A percentile compares a stretch with the other conserved stretches of the same genome.
Evolutionary conservation across 208 protist genomes (phyloP).

Genomic region (Kentomonas sorsogonicus): DNA sequence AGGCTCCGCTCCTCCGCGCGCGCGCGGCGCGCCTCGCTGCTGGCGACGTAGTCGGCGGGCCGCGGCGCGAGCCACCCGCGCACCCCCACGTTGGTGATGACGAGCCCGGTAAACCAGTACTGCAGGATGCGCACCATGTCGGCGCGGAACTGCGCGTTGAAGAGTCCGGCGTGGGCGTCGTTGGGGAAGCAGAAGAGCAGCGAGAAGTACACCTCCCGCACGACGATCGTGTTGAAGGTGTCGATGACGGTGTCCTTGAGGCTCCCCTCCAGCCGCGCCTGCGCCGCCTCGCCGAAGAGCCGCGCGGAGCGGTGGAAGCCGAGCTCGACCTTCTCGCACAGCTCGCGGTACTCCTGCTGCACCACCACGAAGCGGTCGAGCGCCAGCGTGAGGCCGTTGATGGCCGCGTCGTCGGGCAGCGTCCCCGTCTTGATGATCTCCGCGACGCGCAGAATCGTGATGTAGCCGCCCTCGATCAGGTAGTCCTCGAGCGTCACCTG

Average conservation of each 20-base stretch:
- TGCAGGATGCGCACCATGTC: constrained; percentile 68
- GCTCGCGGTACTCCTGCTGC: constrained; percentile 27
- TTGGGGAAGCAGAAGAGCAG: constrained; percentile 76
- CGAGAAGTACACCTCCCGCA: constrained; percentile 54
- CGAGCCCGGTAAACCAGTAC: constrained; percentile 73
- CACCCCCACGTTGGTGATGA: constrained; percentile 53
- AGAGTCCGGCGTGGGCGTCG: constrained; percentile 61
- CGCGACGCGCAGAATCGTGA: constrained; percentile 7
- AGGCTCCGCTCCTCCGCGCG: too few species aligned
- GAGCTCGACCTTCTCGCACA: constrained; percentile 20
- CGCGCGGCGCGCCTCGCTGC: too few species aligned
- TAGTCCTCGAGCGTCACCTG: constrained; percentile 4
- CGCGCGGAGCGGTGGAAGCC: constrained; percentile 36
- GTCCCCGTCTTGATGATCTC: constrained; percentile 14
- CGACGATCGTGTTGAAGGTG: constrained; percentile 37
- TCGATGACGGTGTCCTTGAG: constrained; percentile 66
- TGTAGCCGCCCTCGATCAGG: background rate
- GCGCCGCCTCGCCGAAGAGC: constrained; percentile 31
- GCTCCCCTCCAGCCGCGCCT: constrained; percentile 18
- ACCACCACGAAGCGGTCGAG: constrained; percentile 32
- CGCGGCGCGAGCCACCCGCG: constrained; percentile 51
- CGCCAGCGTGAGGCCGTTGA: constrained; percentile 22
- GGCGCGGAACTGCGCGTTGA: constrained; percentile 56
- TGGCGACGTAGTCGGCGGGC: constrained; percentile 27
- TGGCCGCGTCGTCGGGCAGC: constrained; percentile 10